Base-by-base conservation (phyloP, 2,329 filamentous ascomycete species). In the Ascochyta fabae region DNA sequence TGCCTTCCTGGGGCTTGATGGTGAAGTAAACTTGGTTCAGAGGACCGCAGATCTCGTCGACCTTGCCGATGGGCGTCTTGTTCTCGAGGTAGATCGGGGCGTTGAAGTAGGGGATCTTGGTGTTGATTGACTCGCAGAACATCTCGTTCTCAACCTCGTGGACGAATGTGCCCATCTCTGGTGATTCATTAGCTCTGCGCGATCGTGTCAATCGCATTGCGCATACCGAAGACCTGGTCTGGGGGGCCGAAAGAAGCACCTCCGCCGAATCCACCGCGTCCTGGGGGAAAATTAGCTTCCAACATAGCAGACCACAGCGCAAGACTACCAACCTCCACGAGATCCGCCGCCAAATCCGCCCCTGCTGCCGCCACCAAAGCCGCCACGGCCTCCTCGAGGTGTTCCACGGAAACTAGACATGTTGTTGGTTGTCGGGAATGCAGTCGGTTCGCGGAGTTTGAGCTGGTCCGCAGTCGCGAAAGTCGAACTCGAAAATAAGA, bases 11-110 rank as follows among this genome's bases (percentile, higher is more conserved):
- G 50, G 94, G 93, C 82, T 98, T 98, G 79, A 99, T 90, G 71
- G 94, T 98, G 84, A 99, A 99, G 83, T 90, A 96, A 71, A 98
- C 91, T 79, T 97, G 90, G 84, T 96, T 98, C 79, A 99, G 91
- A 62, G 95, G 94, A 54, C 95, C 95, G 67, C 99, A 88, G 66
- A 99, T 90, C 81, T 99, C 95, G 81, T 99, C 95, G 75, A 99
- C 90, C 81, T 98, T 98, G 78, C 95, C 95, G 77, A 99, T 87
- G 60, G 90, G 83, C 41, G 90, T 94, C 89, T 98, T 99, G 84
- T 98, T 99, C 85, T 98, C 94, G 71, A 98, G 89, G 82, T 95
- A 99, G 78, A 99, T 96, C 67, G 92, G 92, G 59, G 95, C 95
- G 83, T 97, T 98, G 88, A 99, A 99, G 83, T 96, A 96, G 60